Conservation (phyloP, 371 early-diverging fungal genomes). For the Mortierella sp. region DNA sequence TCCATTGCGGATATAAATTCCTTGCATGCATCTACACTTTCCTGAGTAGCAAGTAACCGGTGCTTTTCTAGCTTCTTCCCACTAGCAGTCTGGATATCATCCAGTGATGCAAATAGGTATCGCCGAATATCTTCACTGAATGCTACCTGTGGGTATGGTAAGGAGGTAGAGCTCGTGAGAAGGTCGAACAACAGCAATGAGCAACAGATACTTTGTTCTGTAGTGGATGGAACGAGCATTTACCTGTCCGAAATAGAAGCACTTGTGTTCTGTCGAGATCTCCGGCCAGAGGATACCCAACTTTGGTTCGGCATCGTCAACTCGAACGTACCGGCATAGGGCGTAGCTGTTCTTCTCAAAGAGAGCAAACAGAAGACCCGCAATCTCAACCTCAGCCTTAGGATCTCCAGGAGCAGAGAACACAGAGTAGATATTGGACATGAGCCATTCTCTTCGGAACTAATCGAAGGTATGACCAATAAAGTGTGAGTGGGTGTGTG, state of each 20-base stretch:
- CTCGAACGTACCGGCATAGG: constrained; percentile 71
- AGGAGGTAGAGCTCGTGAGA: neutral
- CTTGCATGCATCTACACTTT: constrained; percentile 63
- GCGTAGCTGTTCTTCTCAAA: constrained; percentile 64
- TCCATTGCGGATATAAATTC: constrained; percentile 65
- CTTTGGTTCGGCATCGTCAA: constrained; percentile 65
- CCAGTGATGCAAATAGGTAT: constrained; percentile 64
- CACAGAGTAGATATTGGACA: constrained; percentile 63
- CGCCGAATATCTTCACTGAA: constrained; percentile 76
- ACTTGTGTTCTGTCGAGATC: constrained; percentile 57
- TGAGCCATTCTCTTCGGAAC: constrained; percentile 70
- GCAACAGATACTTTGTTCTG: neutral
- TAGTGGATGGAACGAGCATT: neutral
- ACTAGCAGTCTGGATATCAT: constrained; percentile 53
- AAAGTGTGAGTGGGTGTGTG: too few species aligned
- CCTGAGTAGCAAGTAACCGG: constrained; percentile 58
- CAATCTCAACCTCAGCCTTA: constrained; percentile 58
- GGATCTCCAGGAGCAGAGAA: constrained; percentile 56
- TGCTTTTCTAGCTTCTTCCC: constrained; percentile 59
- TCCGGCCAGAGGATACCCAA: constrained; percentile 71
- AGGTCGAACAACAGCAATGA: too few species aligned
- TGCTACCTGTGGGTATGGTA: constrained; percentile 61
- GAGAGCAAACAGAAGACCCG: constrained; percentile 66
- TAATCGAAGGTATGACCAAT: constrained; percentile 31
- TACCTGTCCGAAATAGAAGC: constrained; percentile 70